Evolutionary conservation across 192 early-diverging fungal genomes (phyloP), one percentile per base, ranked within the genome.

Genomic region (Coemansia sp.): DNA sequence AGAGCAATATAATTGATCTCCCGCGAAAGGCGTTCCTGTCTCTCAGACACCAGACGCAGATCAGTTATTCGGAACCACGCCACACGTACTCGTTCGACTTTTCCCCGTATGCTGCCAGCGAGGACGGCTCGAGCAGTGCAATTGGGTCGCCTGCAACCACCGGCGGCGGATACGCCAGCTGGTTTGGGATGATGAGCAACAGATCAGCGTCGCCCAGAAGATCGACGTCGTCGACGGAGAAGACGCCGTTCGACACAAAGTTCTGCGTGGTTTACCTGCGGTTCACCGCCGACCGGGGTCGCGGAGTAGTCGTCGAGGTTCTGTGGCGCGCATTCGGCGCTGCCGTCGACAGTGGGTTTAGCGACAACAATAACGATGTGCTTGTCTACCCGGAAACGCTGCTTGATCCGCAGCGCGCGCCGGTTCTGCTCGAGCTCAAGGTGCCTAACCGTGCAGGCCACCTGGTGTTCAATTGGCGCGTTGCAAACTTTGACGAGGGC

Each of bases 401-500:
- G 40, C 56, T 83, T 59, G 81, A 83, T 26, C 76, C 81, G 10
- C 76, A 78, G 50, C 76, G 81, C n/a, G 81, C 76, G 0, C 81
- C 81, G 0, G 70, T 83, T 19, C 37, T 83, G 57, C 23, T 83
- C 23, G 81, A 83, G 54, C 65, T 83, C 32, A 74, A 83, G 56
- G 69, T 70, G 13, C 81, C 81, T 3, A 77, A 83, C 45, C 71
- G 68, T 4, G 52, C 72, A 0, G 81, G 81, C 3, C 63, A 69
- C 26, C 45, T 83, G 50, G 68, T 72, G 32, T 52, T 74, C 58
- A 83, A 77, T 32, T 83, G 81, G 81, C 75, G 81, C 6, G 45
- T 83, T 43, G 76, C 81, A 12, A 83, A 70, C 64, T 72, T 83
- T 63, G 81, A 83, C 66, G 81, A 83, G 69, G 76, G 81, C n/a